A percentile compares a stretch with the other conserved stretches of the same genome.
These are phyloP conservation scores for Scalesia atractyloides DNA, from an alignment of 129 eudicot genomes.

Conservation along the genomic window DNA sequence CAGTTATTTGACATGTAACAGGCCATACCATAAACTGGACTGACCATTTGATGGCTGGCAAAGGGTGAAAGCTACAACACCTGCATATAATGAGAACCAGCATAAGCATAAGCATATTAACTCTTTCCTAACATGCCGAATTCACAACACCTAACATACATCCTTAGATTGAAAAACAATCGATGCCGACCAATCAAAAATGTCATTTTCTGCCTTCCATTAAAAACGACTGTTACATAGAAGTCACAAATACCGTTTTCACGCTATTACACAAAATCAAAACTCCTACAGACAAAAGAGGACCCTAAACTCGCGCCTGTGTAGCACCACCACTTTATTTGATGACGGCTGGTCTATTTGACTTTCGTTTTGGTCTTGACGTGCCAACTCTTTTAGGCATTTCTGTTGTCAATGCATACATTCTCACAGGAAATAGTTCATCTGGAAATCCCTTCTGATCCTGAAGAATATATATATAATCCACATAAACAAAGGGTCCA, in stretches of 20 bases:
- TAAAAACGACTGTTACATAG: background rate
- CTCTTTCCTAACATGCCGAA: too few relatives aligned
- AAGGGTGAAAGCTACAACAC: too few relatives aligned
- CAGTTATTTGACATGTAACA: too few relatives aligned
- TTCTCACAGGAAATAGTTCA: constrained; percentile 83
- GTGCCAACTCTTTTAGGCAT: constrained; percentile 44
- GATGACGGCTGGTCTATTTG: constrained; percentile 66
- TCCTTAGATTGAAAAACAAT: too few relatives aligned
- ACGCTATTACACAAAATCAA: constrained; percentile 3
- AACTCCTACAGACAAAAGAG: constrained; percentile 12
- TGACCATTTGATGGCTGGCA: too few relatives aligned
- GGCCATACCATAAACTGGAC: too few relatives aligned
- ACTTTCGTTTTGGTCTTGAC: constrained; percentile 52
- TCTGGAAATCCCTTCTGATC: constrained; percentile 83
- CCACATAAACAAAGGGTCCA: background rate
- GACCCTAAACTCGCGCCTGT: background rate
- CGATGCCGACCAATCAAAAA: too few relatives aligned
- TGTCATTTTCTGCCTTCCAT: background rate
- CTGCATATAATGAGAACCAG: too few relatives aligned
- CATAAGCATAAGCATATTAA: too few relatives aligned
- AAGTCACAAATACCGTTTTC: background rate
- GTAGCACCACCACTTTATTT: constrained; percentile 35
- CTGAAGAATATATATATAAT: constrained; percentile 32
- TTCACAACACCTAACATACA: too few relatives aligned
- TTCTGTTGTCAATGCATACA: constrained; percentile 84